Evolutionary conservation across 2,329 filamentous ascomycete species (phyloP).

Genomic region (Diplocarpon rosae): DNA sequence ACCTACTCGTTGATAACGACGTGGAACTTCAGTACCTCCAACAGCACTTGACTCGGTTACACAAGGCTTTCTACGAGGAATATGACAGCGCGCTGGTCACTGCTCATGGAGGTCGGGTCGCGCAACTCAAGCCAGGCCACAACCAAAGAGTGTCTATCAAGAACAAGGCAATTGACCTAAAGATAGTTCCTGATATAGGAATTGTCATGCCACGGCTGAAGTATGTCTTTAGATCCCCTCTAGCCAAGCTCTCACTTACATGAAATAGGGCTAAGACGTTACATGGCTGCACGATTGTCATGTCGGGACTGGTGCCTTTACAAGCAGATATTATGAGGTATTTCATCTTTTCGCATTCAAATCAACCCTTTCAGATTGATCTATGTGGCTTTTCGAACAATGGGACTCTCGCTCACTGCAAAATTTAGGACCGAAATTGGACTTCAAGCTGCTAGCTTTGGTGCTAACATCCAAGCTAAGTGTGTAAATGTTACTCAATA

Average conservation of each 20-base stretch:
- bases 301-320: slow-evolving; percentile 82
- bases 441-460: slow-evolving; percentile 77
- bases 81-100: slow-evolving; percentile 49
- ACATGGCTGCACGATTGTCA: slow-evolving; percentile 64
- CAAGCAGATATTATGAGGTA: slow-evolving; percentile 61
- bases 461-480: slow-evolving; percentile 48
- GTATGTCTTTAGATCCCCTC: slow-evolving; percentile 19
- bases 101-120: slow-evolving; percentile 31
- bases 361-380: slow-evolving; percentile 1
- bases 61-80: slow-evolving; percentile 70
- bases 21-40: slow-evolving; percentile 69
- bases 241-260: slow-evolving; percentile 14
- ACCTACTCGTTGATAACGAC: slow-evolving; percentile 80
- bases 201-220: slow-evolving; percentile 78
- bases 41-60: slow-evolving; percentile 62
- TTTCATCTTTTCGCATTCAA: slow-evolving; percentile 5
- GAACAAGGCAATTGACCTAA: slow-evolving; percentile 34
- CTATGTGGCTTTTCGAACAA: background rate
- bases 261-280: slow-evolving; percentile 47
- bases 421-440: slow-evolving; percentile 64
- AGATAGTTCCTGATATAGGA: slow-evolving; percentile 73
- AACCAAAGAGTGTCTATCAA: slow-evolving; percentile 35
- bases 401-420: background rate
- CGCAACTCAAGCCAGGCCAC: slow-evolving; percentile 27
- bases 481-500: slow-evolving; percentile 6